Evolutionary conservation across 805 yeast genomes (phyloP), one percentile per base, ranked within the genome.

Genomic region (Candida tallmaniae): DNA sequence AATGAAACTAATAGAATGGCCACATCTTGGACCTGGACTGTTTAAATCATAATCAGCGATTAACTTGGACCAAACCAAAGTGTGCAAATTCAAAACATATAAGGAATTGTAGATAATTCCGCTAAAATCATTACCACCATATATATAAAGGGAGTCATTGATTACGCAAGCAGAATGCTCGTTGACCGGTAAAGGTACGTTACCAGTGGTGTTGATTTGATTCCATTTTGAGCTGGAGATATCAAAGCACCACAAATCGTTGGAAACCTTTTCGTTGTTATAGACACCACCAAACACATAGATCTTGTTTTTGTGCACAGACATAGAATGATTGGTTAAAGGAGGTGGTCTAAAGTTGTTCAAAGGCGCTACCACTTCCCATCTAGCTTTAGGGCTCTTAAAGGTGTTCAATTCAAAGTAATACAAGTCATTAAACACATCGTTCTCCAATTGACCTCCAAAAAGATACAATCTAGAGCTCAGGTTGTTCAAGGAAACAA

Each of bases 381-480:
- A 90, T 38, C 75, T 75, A 2, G 95, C 87, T 42, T 76, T 76
- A 12, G 94, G 83, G 44, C 83, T 77, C 49, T 94, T 76, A 62
- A 90, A 85, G 12, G 87, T 76, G 22, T 93, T 83, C 44, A 90
- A 69, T 57, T 93, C 97, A 60, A 87, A 93, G 40, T 77, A 78
- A 65, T 83, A 81, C 50, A 90, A 61, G 56, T 93, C 97, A 56
- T 82, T 80, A 60, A 85, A 89, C 12, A 78, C 78, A 46, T 82
- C 85, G 56, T 88, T 93, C 45, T 74, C 79, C 44, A 89, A 73
- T 58, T 90, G 97, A 38, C 99, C 99, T 38, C 98, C 99, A 62
- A 87, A 93, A 4, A 93, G 69, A 56, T 80, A 93, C 31, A 93
- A 67, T 38, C 74, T 61, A 25, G 76, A 69, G 14, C 68, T 56